Evolutionary conservation across 306 rosid genomes (phyloP).

Genomic region (Fragaria ananassa): DNA sequence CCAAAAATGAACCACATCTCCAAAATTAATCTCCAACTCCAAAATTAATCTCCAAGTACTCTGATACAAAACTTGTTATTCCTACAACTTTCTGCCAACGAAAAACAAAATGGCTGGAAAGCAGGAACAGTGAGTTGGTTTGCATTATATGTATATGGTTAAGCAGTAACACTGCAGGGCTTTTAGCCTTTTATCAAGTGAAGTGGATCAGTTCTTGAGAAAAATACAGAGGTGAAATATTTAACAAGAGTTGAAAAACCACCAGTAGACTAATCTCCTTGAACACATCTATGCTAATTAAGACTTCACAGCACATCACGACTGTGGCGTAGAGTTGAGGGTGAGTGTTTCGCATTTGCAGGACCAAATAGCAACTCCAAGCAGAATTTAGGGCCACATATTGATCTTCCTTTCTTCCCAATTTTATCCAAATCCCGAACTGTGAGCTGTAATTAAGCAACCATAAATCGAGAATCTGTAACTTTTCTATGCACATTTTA

Average conservation of each 20-base stretch:
- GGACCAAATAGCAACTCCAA: conserved; percentile 86
- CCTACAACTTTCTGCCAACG: conserved; percentile 39
- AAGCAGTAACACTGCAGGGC: conserved; percentile 4
- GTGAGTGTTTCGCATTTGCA: conserved; percentile 63
- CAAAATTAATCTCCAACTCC: not conserved
- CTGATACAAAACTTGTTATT: conserved; percentile 35
- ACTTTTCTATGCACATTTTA: not conserved
- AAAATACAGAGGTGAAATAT: not conserved
- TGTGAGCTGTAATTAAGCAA: conserved; percentile 43
- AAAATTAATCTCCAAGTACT: conserved; percentile 2
- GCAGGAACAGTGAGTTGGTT: conserved; percentile 1
- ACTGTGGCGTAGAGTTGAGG: conserved; percentile 24
- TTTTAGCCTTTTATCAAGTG: not conserved
- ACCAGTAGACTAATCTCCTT: not conserved
- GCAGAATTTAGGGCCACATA: conserved; percentile 85
- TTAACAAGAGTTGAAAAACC: not conserved
- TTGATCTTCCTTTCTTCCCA: conserved; percentile 71
- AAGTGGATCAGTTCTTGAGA: conserved; percentile 2
- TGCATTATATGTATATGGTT: not conserved
- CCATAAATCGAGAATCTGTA: not conserved
- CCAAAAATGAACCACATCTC: not conserved
- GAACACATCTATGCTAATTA: not conserved
- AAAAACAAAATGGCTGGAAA: conserved; percentile 29
- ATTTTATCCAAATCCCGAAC: conserved; percentile 72
- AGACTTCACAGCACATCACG: conserved; percentile 10